These are phyloP conservation scores for Carallia brachiata DNA, from an alignment of 345 rosid genomes.

Conservation along the genomic window DNA sequence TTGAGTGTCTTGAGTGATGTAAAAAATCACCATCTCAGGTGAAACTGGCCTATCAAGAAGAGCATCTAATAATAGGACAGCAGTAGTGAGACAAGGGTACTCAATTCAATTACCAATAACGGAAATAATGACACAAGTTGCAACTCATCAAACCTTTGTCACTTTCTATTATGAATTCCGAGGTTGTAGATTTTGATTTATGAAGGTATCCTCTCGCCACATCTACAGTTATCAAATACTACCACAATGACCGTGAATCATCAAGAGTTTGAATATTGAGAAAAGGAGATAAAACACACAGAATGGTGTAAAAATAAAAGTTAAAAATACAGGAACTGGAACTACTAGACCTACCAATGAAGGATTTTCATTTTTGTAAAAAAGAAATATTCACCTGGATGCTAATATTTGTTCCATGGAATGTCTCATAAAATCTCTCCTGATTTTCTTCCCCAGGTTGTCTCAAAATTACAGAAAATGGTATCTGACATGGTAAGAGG, in stretches of 20 bases:
- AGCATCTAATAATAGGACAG: slow-evolving; percentile 49
- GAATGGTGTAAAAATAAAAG: neutral
- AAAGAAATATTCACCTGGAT: slow-evolving; percentile 63
- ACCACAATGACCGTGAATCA: slow-evolving; percentile 40
- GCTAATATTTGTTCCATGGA: slow-evolving; percentile 77
- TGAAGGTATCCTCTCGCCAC: slow-evolving; percentile 71
- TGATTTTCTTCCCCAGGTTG: slow-evolving; percentile 47
- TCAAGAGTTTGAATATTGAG: slow-evolving; percentile 3
- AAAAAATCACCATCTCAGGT: slow-evolving; percentile 77
- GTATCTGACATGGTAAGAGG: slow-evolving; percentile 47
- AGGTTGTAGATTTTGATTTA: slow-evolving; percentile 61
- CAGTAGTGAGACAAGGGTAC: slow-evolving; percentile 10
- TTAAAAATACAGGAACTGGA: neutral
- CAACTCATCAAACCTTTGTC: slow-evolving; percentile 49
- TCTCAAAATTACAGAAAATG: slow-evolving; percentile 57
- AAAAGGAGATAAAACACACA: neutral
- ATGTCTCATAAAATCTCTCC: slow-evolving; percentile 77
- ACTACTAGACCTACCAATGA: neutral
- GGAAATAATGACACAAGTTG: slow-evolving; percentile 5
- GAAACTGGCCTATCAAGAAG: slow-evolving; percentile 59
- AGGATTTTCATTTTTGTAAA: neutral
- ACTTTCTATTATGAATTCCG: slow-evolving; percentile 74
- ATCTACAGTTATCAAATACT: slow-evolving; percentile 85
- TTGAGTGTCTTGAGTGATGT: slow-evolving; percentile 91
- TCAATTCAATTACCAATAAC: slow-evolving; percentile 4